Percentiles rank a stretch among this genome's conserved stretches.
Conservation (phyloP, 257 asterid species). For the Solanum chilense region DNA sequence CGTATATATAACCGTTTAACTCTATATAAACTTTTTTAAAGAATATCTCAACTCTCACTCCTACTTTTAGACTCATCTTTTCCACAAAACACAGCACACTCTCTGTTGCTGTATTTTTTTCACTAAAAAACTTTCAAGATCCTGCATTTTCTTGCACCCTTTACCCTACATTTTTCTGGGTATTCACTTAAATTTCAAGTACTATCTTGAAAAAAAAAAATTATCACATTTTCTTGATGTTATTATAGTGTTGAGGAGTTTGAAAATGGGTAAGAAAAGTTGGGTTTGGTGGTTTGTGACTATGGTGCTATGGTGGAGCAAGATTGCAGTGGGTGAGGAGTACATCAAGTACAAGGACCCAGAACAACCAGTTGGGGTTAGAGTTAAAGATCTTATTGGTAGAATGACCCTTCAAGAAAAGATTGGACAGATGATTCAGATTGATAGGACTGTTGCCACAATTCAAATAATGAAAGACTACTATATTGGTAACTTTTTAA, state of each 20-base stretch:
- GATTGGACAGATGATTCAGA: constrained; percentile 93
- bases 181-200: not conserved
- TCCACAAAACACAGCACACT: not conserved
- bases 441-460: constrained; percentile 62
- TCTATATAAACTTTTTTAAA: not conserved
- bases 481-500: constrained; percentile 42
- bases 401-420: constrained; percentile 70
- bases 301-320: constrained; percentile 33
- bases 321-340: constrained; percentile 28
- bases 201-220: not conserved
- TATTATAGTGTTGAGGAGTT: not conserved
- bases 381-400: constrained; percentile 59
- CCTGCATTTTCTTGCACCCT: constrained; percentile 1
- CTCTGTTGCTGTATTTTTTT: not conserved
- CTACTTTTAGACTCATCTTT: not conserved
- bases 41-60: not conserved
- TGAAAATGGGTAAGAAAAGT: not conserved
- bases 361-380: constrained; percentile 36
- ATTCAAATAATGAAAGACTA: constrained; percentile 46
- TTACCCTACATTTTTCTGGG: not conserved
- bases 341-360: constrained; percentile 58
- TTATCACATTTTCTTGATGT: not conserved
- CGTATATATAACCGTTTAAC: not conserved
- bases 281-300: constrained; percentile 19
- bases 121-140: not conserved